Percentiles rank a stretch among this genome's conserved stretches.
Conservation (phyloP, 148 eudicot species). For the Hydrangea macrophylla region DNA sequence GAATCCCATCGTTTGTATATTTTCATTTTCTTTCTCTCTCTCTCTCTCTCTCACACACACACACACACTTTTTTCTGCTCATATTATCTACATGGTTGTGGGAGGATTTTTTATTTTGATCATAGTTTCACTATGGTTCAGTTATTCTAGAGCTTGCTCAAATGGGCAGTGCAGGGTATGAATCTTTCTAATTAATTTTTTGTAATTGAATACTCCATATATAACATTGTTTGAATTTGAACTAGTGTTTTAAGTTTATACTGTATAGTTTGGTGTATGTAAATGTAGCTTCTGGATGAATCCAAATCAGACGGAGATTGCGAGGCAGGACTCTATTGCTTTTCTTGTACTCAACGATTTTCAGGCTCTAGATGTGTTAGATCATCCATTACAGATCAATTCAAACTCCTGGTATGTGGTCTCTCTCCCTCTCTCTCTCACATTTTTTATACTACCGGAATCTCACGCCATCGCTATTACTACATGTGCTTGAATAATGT, state of each 20-base stretch:
- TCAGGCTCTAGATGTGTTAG: conserved; percentile 46
- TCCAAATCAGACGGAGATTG: conserved; percentile 40
- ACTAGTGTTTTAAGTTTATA: not conserved
- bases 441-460: too few species aligned
- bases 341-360: conserved; percentile 33
- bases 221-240: too few species aligned
- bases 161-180: conserved; percentile 26
- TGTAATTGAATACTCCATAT: not conserved
- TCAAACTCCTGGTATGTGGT: conserved; percentile 56
- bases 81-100: not conserved
- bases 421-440: conserved; percentile 4
- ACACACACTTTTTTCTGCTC: not conserved
- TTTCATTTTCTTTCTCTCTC: not conserved
- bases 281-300: conserved; percentile 8
- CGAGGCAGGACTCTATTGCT: conserved; percentile 50
- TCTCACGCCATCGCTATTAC: too few species aligned
- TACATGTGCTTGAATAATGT: too few species aligned
- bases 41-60: too few species aligned
- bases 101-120: not conserved
- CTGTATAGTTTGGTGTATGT: not conserved
- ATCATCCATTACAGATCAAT: conserved; percentile 38
- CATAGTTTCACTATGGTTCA: not conserved
- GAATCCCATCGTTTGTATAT: too few species aligned
- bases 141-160: conserved; percentile 15
- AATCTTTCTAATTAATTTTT: not conserved